phyloP scores from a whole-genome alignment of 2,329 filamentous ascomycete species.

The Talaromyces sp. region DNA sequence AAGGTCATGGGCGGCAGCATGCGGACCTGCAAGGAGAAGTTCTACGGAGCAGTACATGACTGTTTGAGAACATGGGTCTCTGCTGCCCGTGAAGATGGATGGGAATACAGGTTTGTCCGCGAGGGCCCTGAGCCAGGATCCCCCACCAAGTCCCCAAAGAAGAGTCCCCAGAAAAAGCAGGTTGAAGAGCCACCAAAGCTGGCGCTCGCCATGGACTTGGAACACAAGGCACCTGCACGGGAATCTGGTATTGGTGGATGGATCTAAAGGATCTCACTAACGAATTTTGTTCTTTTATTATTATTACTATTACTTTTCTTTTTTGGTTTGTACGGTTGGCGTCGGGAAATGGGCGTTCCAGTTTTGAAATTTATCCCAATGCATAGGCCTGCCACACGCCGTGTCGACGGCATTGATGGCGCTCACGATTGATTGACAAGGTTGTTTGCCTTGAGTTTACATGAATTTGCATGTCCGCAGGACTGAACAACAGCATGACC shows the following conservation, averaged over 20 bases:
- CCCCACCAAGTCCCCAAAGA: slow-evolving; percentile 45
- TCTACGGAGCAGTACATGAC: slow-evolving; percentile 88
- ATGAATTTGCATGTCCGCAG: slow-evolving; percentile 6
- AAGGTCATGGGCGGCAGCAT: slow-evolving; percentile 79
- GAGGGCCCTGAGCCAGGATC: slow-evolving; percentile 40
- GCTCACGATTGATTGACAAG: not conserved
- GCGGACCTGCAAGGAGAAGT: slow-evolving; percentile 94
- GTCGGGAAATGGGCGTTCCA: slow-evolving; percentile 7
- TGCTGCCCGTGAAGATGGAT: slow-evolving; percentile 79
- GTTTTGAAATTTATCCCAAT: slow-evolving; percentile 2
- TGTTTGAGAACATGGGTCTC: slow-evolving; percentile 84
- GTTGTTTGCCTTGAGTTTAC: not conserved
- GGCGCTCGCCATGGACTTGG: slow-evolving; percentile 41
- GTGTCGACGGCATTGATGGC: not conserved
- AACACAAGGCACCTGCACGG: slow-evolving; percentile 15
- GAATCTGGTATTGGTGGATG: slow-evolving; percentile 29
- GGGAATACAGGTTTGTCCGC: slow-evolving; percentile 76
- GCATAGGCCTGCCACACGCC: slow-evolving; percentile 1
- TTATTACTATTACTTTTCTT: slow-evolving; percentile 12
- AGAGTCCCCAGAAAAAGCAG: slow-evolving; percentile 41
- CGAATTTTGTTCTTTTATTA: slow-evolving; percentile 5
- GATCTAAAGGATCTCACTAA: slow-evolving; percentile 24
- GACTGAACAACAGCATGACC: slow-evolving; percentile 9
- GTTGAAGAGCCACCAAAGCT: slow-evolving; percentile 53
- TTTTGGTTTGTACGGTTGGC: slow-evolving; percentile 8